Base-by-base conservation (phyloP, 495 filamentous ascomycete species). In the Bryoglossum gracile region DNA sequence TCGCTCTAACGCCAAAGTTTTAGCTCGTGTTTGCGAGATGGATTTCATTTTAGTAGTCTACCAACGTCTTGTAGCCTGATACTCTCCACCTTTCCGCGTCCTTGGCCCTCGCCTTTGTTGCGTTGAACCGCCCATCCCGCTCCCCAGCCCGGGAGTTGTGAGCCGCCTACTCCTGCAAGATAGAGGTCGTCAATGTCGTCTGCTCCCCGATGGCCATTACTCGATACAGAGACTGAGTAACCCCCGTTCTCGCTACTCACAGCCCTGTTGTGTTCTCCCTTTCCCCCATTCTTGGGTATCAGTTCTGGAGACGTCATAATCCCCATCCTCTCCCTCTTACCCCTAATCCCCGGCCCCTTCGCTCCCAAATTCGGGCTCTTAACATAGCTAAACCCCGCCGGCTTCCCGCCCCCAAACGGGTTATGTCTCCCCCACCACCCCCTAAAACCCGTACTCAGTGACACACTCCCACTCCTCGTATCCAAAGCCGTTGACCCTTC, bases 401-500 rank as follows among this genome's bases (percentile, higher is more conserved):
- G 56, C 22, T 46, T 43, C 1, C 56, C 52, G 13, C 56, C 52
- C 9, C 48, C 10, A 32, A 59, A 50, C 6, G 45, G 43, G 21
- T 53, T 53, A 32, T 38, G n/a, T 13, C 46, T 17, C 4, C 32
- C 16, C 44, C 40, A 48, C 48, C 57, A 51, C 0, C 45, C 45
- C 4, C 19, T 3, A 18, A 35, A 26, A 8, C 43, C 50, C 9
- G 40, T 30, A 4, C 33, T 37, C 8, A 38, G 14, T 1, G 28
- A 26, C 16, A 37, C 14, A 21, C 4, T 30, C 1, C 45, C 44
- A n/a, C 37, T 28, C 8, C 43, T 8, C 1, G n/a, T 30, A 19
- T 47, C 36, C 16, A 39, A 23, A 3, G 21, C 17, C 5, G 41
- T 36, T 2, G 42, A 17, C 4, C 17, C 64, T 46, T 80, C 77